phyloP scores from a whole-genome alignment of 768 basidiomycete genomes.

The Rhodotorula diobovata region DNA sequence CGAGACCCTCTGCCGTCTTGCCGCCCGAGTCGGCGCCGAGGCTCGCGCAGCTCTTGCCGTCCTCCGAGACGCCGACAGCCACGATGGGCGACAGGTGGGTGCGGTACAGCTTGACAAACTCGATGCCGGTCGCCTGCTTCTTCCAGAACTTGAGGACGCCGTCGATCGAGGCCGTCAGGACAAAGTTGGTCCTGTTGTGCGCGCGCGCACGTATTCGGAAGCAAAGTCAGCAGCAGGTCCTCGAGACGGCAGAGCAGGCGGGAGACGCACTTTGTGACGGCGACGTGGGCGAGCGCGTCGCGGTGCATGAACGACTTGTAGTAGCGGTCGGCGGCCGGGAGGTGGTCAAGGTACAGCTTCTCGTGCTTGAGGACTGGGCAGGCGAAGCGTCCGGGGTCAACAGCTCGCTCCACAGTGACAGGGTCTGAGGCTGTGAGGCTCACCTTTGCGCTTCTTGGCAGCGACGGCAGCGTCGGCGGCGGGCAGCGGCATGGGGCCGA shows the following conservation, averaged over 20 bases:
- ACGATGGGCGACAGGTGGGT: slow-evolving; percentile 77
- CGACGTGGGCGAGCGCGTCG: slow-evolving; percentile 79
- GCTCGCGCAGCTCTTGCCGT: slow-evolving; percentile 87
- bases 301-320: slow-evolving; percentile 98
- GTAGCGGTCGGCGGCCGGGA: slow-evolving; percentile 89
- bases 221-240: not conserved
- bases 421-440: slow-evolving; percentile 19
- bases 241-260: not conserved
- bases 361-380: slow-evolving; percentile 82
- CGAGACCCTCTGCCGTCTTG: slow-evolving; percentile 25
- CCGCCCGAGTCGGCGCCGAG: slow-evolving; percentile 65
- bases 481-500: slow-evolving; percentile 76
- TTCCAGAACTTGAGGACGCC: slow-evolving; percentile 99
- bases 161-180: slow-evolving; percentile 90
- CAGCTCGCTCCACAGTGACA: too few species aligned
- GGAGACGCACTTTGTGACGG: slow-evolving; percentile 70
- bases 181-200: slow-evolving; percentile 70
- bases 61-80: slow-evolving; percentile 77
- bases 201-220: too few species aligned
- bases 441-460: slow-evolving; percentile 77
- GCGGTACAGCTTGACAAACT: slow-evolving; percentile 97
- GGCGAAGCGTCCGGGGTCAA: not conserved
- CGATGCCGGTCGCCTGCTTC: slow-evolving; percentile 85
- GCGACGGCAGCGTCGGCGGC: slow-evolving; percentile 46
- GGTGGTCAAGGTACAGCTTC: slow-evolving; percentile 81